A percentile compares a stretch with the other conserved stretches of the same genome.
These are phyloP conservation scores for Plenodomus lindquistii DNA, from an alignment of 2,329 filamentous ascomycete species.

Conservation along the genomic window DNA sequence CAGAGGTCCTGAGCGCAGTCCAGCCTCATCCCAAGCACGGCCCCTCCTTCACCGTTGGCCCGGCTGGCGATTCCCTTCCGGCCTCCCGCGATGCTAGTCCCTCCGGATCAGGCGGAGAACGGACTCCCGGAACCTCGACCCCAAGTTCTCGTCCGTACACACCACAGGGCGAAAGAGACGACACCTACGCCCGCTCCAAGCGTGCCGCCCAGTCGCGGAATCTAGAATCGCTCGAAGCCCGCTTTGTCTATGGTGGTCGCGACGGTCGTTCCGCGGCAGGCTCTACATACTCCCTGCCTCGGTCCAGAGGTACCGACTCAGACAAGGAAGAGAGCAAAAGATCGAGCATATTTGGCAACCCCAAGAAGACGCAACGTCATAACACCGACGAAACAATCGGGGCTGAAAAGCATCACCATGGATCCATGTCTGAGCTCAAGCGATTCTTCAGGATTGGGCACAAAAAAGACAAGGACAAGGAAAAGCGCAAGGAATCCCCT, in stretches of 20 bases:
- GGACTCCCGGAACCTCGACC: conserved; percentile 55
- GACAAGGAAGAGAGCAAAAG: conserved; percentile 54
- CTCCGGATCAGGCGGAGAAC: conserved; percentile 58
- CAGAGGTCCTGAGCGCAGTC: conserved; percentile 49
- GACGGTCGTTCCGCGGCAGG: conserved; percentile 59
- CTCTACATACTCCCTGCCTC: conserved; percentile 47
- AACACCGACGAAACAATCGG: conserved; percentile 38
- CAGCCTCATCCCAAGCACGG: conserved; percentile 54
- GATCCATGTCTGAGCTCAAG: conserved; percentile 93
- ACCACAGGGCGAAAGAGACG: conserved; percentile 76
- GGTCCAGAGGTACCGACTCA: conserved; percentile 48
- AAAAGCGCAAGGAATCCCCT: conserved; percentile 65
- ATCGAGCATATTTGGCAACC: conserved; percentile 57
- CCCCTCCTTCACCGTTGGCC: conserved; percentile 61
- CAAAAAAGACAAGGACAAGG: conserved; percentile 51
- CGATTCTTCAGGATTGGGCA: conserved; percentile 89
- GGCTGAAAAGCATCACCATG: conserved; percentile 54
- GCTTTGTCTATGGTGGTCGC: conserved; percentile 81
- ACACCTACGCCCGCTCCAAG: conserved; percentile 84
- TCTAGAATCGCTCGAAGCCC: conserved; percentile 70
- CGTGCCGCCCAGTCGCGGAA: conserved; percentile 71
- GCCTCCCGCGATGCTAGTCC: conserved; percentile 65
- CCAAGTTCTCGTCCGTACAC: conserved; percentile 75
- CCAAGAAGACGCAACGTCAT: conserved; percentile 52
- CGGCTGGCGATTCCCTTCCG: conserved; percentile 57